Conservation (phyloP, 2,329 filamentous ascomycete genomes). For the Coleophoma crateriformis region DNA sequence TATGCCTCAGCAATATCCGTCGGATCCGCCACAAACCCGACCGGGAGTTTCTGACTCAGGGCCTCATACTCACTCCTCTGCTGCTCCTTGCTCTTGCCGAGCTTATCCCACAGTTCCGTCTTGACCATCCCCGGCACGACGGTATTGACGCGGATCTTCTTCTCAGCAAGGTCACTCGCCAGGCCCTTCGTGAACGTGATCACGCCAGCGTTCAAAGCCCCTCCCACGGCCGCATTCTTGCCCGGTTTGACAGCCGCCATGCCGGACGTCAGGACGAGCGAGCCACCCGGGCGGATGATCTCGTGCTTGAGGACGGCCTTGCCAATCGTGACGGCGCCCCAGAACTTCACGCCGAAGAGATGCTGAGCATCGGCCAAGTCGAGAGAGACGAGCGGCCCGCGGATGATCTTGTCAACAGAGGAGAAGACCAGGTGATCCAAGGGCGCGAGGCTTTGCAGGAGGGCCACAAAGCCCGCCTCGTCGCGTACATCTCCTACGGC, state of each 20-base stretch:
- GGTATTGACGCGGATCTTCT: conserved; percentile 56
- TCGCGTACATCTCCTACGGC: conserved; percentile 29
- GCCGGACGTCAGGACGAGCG: conserved; percentile 32
- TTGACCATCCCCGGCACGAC: conserved; percentile 49
- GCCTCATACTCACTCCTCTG: conserved; percentile 18
- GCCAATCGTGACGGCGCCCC: conserved; percentile 29
- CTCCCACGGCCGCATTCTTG: conserved; percentile 29
- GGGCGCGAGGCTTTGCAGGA: conserved; percentile 22
- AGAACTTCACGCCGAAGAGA: conserved; percentile 35
- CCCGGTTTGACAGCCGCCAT: conserved; percentile 29
- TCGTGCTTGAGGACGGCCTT: conserved; percentile 32
- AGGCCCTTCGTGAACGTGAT: conserved; percentile 48
- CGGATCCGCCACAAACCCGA: conserved; percentile 25
- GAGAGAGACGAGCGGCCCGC: conserved; percentile 27
- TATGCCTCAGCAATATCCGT: conserved; percentile 37
- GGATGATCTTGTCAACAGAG: conserved; percentile 32
- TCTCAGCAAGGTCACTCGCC: conserved; percentile 48
- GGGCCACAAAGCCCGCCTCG: conserved; percentile 26
- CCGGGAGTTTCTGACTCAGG: conserved; percentile 12
- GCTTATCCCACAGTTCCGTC: conserved; percentile 38
- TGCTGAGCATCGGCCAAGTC: conserved; percentile 28
- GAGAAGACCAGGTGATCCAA: conserved; percentile 34
- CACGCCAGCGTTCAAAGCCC: conserved; percentile 33
- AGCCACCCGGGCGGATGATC: conserved; percentile 30
- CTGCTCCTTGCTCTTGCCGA: conserved; percentile 19